These are phyloP conservation scores for Melampsora americana DNA, from an alignment of 1,284 basidiomycete species.

Conservation along the genomic window DNA sequence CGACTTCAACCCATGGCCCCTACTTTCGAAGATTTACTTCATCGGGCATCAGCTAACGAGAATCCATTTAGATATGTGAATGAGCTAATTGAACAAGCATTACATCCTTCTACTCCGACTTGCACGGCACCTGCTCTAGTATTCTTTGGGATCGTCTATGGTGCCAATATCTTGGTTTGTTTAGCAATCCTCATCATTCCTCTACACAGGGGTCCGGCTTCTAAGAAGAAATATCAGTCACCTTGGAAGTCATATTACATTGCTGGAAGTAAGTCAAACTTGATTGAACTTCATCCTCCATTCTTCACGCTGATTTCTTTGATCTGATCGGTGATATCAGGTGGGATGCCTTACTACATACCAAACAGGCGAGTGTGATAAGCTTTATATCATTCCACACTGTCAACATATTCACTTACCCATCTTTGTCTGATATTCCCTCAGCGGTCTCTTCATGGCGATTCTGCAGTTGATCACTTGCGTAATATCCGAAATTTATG, in stretches of 20 bases:
- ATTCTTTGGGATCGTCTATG: background rate
- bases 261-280: background rate
- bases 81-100: background rate
- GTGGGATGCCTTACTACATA: background rate
- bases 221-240: background rate
- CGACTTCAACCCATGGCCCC: too few species aligned
- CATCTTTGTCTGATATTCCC: background rate
- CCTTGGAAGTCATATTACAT: conserved; percentile 4
- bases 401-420: background rate
- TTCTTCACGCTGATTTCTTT: too few species aligned
- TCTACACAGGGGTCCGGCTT: conserved; percentile 1
- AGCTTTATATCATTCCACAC: background rate
- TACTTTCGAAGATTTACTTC: background rate
- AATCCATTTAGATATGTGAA: background rate
- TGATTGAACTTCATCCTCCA: too few species aligned
- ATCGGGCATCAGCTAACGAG: background rate
- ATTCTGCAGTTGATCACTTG: background rate
- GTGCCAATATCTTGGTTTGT: conserved; percentile 8
- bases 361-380: background rate
- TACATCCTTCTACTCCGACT: conserved; percentile 1
- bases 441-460: background rate
- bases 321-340: background rate
- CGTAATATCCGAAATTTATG: conserved; percentile 8
- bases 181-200: conserved; percentile 14
- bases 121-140: background rate